Conservation (phyloP, 352 stramenopile species). For the Phytophthora citrophthora region DNA sequence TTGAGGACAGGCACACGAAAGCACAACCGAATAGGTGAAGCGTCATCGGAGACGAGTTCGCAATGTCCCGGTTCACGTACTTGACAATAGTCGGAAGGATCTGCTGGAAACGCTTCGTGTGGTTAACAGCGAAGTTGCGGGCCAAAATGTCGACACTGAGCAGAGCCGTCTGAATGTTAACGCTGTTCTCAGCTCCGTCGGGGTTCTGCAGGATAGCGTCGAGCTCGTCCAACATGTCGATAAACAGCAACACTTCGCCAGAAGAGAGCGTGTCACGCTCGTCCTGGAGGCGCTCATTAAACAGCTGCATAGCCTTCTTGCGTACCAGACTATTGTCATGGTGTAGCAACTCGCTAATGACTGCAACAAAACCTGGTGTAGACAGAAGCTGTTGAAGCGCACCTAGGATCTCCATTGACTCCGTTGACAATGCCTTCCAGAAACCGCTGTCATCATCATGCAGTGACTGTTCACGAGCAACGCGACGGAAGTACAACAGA, state of each 20-base stretch:
- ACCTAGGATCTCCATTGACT: slow-evolving; percentile 79
- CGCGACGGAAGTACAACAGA: slow-evolving; percentile 83
- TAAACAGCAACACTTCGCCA: slow-evolving; percentile 82
- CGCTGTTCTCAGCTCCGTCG: slow-evolving; percentile 64
- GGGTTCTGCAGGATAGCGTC: slow-evolving; percentile 70
- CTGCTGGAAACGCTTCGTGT: slow-evolving; percentile 78
- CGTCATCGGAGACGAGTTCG: slow-evolving; percentile 50
- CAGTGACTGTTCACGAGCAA: slow-evolving; percentile 69
- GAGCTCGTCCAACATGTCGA: slow-evolving; percentile 90
- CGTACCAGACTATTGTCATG: slow-evolving; percentile 89
- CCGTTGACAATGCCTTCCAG: slow-evolving; percentile 56
- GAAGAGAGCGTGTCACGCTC: slow-evolving; percentile 62
- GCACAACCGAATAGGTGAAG: slow-evolving; percentile 83
- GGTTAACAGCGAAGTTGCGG: slow-evolving; percentile 74
- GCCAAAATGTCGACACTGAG: slow-evolving; percentile 86
- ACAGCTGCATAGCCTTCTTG: slow-evolving; percentile 90
- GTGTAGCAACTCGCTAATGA: slow-evolving; percentile 85
- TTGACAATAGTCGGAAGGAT: slow-evolving; percentile 79
- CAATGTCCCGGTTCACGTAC: slow-evolving; percentile 68
- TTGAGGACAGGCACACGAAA: slow-evolving; percentile 83
- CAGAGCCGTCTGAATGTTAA: slow-evolving; percentile 86
- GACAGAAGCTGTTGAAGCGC: slow-evolving; percentile 85
- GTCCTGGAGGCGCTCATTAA: slow-evolving; percentile 85
- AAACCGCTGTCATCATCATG: slow-evolving; percentile 61
- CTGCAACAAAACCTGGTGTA: slow-evolving; percentile 83